These are phyloP conservation scores for Aspergillus hortae DNA, from an alignment of 2,329 filamentous ascomycete species.

Conservation along the genomic window DNA sequence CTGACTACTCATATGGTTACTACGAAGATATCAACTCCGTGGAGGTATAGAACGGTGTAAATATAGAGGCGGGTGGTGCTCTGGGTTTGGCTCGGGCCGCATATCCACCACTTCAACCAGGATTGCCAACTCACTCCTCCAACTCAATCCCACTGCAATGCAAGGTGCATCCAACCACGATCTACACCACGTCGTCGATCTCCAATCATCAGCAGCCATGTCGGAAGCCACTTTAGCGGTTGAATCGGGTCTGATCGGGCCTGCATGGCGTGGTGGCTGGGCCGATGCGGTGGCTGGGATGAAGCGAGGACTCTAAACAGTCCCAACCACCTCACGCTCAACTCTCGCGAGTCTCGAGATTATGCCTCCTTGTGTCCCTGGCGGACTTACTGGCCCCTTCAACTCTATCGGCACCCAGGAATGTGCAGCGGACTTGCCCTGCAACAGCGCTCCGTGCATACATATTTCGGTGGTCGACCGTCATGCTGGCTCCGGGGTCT, in stretches of 20 bases:
- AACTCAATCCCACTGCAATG: not conserved
- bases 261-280: conserved; percentile 4
- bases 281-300: conserved; percentile 15
- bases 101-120: not conserved
- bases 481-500: conserved; percentile 23
- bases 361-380: not conserved
- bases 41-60: not conserved
- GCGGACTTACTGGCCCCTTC: not conserved
- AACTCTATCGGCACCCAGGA: conserved; percentile 10
- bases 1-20: too few species aligned
- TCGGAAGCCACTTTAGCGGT: conserved; percentile 4
- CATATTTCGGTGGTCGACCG: conserved; percentile 19
- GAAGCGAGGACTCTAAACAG: conserved; percentile 3
- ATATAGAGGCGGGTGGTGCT: not conserved
- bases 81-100: not conserved
- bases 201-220: conserved; percentile 12
- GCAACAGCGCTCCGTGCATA: conserved; percentile 16
- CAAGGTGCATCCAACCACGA: conserved; percentile 8
- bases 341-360: not conserved
- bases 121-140: conserved; percentile 9
- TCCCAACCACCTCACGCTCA: conserved; percentile 2
- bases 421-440: conserved; percentile 14
- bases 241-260: conserved; percentile 1
- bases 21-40: too few species aligned
- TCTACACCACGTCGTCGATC: not conserved